Evolutionary conservation across 129 eudicot genomes (phyloP).

Genomic region (Pittosporum tobira): DNA sequence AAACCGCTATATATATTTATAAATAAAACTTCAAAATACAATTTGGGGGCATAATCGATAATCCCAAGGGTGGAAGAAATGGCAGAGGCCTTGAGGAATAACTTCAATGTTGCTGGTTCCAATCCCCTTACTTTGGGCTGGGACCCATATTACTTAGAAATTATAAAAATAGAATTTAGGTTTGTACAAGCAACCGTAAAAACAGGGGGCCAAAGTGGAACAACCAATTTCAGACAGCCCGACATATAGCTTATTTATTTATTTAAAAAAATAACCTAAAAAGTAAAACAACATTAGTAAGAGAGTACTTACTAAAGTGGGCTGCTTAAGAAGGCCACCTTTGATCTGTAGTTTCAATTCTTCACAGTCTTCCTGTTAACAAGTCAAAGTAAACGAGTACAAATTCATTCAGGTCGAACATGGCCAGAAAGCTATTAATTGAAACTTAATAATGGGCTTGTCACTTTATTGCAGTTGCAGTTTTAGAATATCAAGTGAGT

Average conservation of each 20-base stretch:
- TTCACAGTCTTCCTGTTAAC: constrained; percentile 9
- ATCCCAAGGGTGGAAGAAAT: no score
- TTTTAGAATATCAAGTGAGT: no score
- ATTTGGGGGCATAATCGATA: no score
- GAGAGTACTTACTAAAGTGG: not conserved
- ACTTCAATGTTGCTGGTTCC: no score
- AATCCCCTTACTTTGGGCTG: no score
- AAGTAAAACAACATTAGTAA: not conserved
- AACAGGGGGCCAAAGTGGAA: no score
- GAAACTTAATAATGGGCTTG: not conserved
- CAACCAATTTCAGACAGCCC: no score
- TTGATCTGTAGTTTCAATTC: not conserved
- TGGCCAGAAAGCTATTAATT: not conserved
- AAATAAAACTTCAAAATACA: not conserved
- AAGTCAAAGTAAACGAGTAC: not conserved
- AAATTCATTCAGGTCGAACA: not conserved
- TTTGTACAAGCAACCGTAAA: no score
- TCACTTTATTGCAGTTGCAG: not conserved
- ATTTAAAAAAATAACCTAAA: not conserved
- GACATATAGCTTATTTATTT: no score
- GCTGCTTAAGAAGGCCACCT: constrained; percentile 3
- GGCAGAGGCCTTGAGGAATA: no score
- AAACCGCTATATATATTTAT: not conserved
- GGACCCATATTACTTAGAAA: no score
- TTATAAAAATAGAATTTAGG: no score